A percentile compares a stretch with the other conserved stretches of the same genome.
phyloP scores from a whole-genome alignment of 257 asterid genomes.

The Solanum acaule region DNA sequence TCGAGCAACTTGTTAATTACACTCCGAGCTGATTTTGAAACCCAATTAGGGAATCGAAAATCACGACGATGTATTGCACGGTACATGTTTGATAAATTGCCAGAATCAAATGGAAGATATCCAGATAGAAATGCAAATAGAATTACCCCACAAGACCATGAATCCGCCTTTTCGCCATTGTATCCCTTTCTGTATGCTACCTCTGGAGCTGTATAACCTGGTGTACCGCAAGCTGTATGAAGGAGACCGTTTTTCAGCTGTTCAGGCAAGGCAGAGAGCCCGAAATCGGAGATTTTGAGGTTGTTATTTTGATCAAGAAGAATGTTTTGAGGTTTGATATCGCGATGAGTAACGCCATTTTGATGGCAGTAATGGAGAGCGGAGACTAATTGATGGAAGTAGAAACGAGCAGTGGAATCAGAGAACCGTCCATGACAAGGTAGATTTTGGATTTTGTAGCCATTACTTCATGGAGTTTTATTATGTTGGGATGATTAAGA shows the following conservation, averaged over 20 bases:
- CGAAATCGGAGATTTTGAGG: constrained; percentile 71
- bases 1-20: constrained; percentile 54
- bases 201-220: constrained; percentile 90
- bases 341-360: constrained; percentile 75
- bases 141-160: constrained; percentile 88
- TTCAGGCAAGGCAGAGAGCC: constrained; percentile 83
- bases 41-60: constrained; percentile 49
- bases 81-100: constrained; percentile 56
- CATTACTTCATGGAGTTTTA: constrained; percentile 66
- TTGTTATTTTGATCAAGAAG: constrained; percentile 51
- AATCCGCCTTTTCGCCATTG: constrained; percentile 81
- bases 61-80: constrained; percentile 57
- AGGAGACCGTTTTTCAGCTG: constrained; percentile 47
- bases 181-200: constrained; percentile 54
- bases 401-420: constrained; percentile 37
- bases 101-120: constrained; percentile 51
- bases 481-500: constrained; percentile 61
- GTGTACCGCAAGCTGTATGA: constrained; percentile 81
- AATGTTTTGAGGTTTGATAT: constrained; percentile 81
- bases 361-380: constrained; percentile 72
- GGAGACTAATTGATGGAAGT: constrained; percentile 64
- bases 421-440: constrained; percentile 63
- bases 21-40: constrained; percentile 45
- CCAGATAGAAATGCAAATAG: constrained; percentile 59
- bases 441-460: constrained; percentile 72